These are phyloP conservation scores for Aspergillus transmontanensis DNA, from an alignment of 2,329 filamentous ascomycete genomes.

Conservation along the genomic window DNA sequence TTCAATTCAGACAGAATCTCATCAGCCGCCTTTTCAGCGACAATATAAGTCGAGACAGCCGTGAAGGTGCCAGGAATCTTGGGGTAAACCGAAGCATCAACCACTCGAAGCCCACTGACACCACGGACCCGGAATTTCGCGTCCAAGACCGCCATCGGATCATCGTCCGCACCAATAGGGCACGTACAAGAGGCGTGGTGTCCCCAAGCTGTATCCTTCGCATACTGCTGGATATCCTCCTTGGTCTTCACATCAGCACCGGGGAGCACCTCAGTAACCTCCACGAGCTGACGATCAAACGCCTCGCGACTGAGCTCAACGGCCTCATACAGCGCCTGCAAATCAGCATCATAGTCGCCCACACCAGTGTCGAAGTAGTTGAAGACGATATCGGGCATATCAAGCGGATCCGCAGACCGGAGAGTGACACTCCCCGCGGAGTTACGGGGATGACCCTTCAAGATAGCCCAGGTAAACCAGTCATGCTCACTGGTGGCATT, in stretches of 20 bases:
- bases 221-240: constrained; percentile 50
- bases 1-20: constrained; percentile 46
- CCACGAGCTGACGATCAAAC: constrained; percentile 42
- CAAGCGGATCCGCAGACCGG: constrained; percentile 62
- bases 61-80: constrained; percentile 59
- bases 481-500: constrained; percentile 43
- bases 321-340: constrained; percentile 58
- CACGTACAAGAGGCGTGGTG: constrained; percentile 61
- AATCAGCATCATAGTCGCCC: constrained; percentile 51
- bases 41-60: constrained; percentile 56
- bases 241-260: constrained; percentile 46
- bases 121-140: constrained; percentile 60
- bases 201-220: constrained; percentile 56
- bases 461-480: constrained; percentile 50
- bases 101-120: constrained; percentile 59
- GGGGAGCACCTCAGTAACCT: constrained; percentile 48
- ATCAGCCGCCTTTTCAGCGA: constrained; percentile 65
- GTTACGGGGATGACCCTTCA: constrained; percentile 68
- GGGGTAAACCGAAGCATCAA: constrained; percentile 63
- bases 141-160: constrained; percentile 60
- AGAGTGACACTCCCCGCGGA: constrained; percentile 64
- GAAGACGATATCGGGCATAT: constrained; percentile 65
- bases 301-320: constrained; percentile 56
- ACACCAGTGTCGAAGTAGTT: constrained; percentile 56
- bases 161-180: constrained; percentile 57